These are phyloP conservation scores for Paratinospora sagittata DNA, from an alignment of 164 flowering plant genomes.

Conservation along the genomic window DNA sequence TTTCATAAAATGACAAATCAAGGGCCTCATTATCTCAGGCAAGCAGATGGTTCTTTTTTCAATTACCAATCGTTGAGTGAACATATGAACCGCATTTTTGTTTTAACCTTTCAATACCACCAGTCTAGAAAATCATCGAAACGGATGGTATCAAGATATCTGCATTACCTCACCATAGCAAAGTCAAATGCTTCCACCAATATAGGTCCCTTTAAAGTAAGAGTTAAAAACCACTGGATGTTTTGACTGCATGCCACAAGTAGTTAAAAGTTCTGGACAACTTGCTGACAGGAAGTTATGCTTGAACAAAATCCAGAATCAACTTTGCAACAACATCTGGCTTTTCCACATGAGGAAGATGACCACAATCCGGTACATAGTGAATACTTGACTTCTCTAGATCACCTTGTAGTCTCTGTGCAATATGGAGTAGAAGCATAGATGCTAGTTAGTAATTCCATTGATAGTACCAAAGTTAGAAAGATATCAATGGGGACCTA, in stretches of 20 bases:
- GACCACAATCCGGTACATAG: slow-evolving; percentile 78
- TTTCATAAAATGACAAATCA: background rate
- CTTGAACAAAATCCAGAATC: slow-evolving; percentile 44
- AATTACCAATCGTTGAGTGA: background rate
- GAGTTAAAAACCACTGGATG: background rate
- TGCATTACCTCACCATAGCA: background rate
- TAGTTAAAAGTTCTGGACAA: background rate
- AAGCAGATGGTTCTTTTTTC: background rate
- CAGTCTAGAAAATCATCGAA: background rate
- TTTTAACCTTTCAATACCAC: background rate
- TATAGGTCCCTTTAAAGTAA: background rate
- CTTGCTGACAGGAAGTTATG: background rate
- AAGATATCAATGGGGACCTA: background rate
- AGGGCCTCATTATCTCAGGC: background rate
- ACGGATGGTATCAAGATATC: background rate
- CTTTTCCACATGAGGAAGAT: slow-evolving; percentile 89
- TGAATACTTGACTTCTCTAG: slow-evolving; percentile 53
- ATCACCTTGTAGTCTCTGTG: slow-evolving; percentile 73
- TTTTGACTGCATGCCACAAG: background rate
- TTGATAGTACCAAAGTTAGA: background rate
- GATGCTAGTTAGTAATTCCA: background rate
- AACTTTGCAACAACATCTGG: slow-evolving; percentile 49
- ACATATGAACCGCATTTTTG: background rate
- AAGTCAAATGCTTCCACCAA: background rate
- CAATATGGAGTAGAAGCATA: background rate